Percentiles rank a stretch among this genome's conserved stretches.
Conservation (phyloP, 2,329 filamentous ascomycete species). For the Arthrobotrys conoides region DNA sequence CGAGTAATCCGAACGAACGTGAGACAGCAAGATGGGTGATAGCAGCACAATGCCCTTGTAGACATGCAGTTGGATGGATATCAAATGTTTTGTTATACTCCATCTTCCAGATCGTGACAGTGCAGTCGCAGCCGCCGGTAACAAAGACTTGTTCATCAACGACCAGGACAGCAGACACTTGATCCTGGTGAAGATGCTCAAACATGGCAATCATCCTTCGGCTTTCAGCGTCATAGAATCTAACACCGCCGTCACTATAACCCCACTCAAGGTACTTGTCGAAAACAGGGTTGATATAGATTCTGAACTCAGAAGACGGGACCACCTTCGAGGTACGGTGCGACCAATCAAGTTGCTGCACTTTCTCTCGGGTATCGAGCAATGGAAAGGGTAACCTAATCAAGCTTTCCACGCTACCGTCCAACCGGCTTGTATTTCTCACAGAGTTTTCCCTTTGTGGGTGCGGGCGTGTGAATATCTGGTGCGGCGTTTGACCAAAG, state of each 20-base stretch:
- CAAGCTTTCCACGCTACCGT: conserved; percentile 79
- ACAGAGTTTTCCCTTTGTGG: conserved; percentile 78
- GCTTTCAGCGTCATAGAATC: conserved; percentile 88
- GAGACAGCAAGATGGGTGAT: conserved; percentile 87
- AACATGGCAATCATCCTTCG: conserved; percentile 88
- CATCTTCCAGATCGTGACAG: conserved; percentile 86
- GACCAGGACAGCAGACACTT: conserved; percentile 85
- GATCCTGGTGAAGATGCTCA: conserved; percentile 92
- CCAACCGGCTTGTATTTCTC: conserved; percentile 78
- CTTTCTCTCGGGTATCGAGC: conserved; percentile 80
- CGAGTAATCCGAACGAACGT: conserved; percentile 86
- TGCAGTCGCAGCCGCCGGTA: conserved; percentile 92
- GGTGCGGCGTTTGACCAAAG: conserved; percentile 96
- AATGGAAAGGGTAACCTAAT: conserved; percentile 84
- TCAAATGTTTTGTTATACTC: conserved; percentile 79
- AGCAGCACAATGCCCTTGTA: conserved; percentile 90
- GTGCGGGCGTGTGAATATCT: conserved; percentile 88
- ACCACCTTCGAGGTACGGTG: conserved; percentile 85
- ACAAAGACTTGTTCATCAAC: conserved; percentile 86
- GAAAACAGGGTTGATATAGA: conserved; percentile 87
- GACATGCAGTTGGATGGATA: conserved; percentile 80
- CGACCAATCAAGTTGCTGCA: conserved; percentile 83
- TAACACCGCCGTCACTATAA: conserved; percentile 90
- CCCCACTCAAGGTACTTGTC: conserved; percentile 97
- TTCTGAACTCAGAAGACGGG: conserved; percentile 84